Conservation (phyloP, 805 yeast genomes). For the Metschnikowia proteae region DNA sequence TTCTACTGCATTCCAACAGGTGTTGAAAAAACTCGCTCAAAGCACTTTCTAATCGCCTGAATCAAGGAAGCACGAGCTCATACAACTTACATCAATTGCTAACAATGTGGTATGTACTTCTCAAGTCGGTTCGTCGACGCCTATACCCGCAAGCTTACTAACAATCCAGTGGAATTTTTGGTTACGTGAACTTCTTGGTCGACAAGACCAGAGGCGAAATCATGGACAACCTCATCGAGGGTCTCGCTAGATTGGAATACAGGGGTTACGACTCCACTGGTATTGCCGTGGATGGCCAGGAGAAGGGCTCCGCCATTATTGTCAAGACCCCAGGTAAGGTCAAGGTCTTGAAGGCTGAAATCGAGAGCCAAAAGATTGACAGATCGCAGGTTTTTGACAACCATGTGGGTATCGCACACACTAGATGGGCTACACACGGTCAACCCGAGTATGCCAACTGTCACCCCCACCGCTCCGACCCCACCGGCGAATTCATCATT, state of each 20-base stretch:
- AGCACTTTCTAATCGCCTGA: neutral
- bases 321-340: conserved; percentile 93
- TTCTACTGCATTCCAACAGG: neutral
- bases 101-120: conserved; percentile 15
- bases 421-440: conserved; percentile 99
- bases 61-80: neutral
- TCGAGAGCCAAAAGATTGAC: conserved; percentile 49
- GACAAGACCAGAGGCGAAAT: conserved; percentile 92
- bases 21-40: neutral
- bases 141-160: conserved; percentile 12
- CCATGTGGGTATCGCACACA: conserved; percentile 97
- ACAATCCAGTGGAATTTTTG: conserved; percentile 82
- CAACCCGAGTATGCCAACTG: conserved; percentile 82
- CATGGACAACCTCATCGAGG: conserved; percentile 82
- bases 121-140: neutral
- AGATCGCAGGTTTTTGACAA: conserved; percentile 64
- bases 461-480: conserved; percentile 94
- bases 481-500: conserved; percentile 75
- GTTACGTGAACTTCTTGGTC: conserved; percentile 92
- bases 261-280: conserved; percentile 99
- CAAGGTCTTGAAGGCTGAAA: conserved; percentile 66
- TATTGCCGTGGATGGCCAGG: conserved; percentile 89
- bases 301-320: conserved; percentile 62
- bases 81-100: neutral
- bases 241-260: conserved; percentile 82